Evolutionary conservation across 1,139 yeast genomes (phyloP), one percentile per base, ranked within the genome.

Genomic region (Candida sp.): DNA sequence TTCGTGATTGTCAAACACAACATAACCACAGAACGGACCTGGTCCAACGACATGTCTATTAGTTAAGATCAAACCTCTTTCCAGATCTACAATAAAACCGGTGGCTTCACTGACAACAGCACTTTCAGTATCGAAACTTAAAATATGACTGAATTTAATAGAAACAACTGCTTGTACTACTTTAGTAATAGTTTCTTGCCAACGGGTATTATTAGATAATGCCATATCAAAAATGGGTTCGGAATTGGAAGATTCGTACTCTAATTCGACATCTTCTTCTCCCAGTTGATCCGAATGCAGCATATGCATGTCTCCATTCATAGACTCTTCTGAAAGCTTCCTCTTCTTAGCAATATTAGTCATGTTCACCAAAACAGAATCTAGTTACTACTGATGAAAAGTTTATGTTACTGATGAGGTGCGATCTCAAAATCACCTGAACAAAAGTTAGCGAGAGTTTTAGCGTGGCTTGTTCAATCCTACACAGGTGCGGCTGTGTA

Each of bases 41-140:
- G 96, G 90, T 1, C 97, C 96, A 35, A 90, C 96, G 38, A 90
- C 97, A 60, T 90, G 97, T 61, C 97, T 79, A 66, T 91, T 91
- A 11, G 97, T 91, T 59, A 91, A 73, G 46, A 91, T 89, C 49
- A 89, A 77, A 7, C 98, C 98, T 36, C 80, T 64, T 44, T 76
- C 71, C 3, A 91, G 75, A 61, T 91, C 97, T 9, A 91, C 97
- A n/a, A 91, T 89, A 61, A 91, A 90, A 5, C 97, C 98, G 1
- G 97, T 88, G 15, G 97, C 97, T 61, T 90, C 96, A 49, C 95
- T 84, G 21, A 86, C 90, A 34, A 85, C 66, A 1, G 96, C 83
- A 2, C 82, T 66, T 55, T 91, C 98, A 33, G 95, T 85, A 58
- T 91, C 98, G 57, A 90, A 90, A 48, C 84, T 82, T 15, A 84